A percentile compares a stretch with the other conserved stretches of the same genome.
These are phyloP conservation scores for Phytophthora hibernalis DNA, from an alignment of 352 stramenopile genomes.

Conservation along the genomic window DNA sequence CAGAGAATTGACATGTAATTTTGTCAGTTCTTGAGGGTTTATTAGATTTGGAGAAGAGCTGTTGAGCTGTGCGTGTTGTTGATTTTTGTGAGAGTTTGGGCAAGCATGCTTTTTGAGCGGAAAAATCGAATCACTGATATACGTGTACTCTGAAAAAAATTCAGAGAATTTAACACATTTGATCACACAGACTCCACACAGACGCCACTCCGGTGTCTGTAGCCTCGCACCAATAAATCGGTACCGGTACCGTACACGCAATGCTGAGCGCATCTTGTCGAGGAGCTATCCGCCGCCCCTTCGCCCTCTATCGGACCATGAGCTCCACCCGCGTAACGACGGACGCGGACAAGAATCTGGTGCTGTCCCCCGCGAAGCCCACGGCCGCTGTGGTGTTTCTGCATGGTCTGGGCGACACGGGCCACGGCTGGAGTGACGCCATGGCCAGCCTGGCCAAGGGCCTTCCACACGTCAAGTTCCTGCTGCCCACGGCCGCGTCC, in stretches of 20 bases:
- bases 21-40: no score
- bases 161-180: no score
- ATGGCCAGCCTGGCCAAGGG: slow-evolving; percentile 62
- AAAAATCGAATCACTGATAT: no score
- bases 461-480: slow-evolving; percentile 79
- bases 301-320: slow-evolving; percentile 19
- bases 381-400: slow-evolving; percentile 72
- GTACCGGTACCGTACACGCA: no score
- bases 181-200: no score
- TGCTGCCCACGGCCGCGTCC: slow-evolving; percentile 78
- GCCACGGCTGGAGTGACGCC: slow-evolving; percentile 83
- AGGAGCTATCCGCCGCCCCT: slow-evolving; percentile 9
- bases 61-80: no score
- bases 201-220: background rate
- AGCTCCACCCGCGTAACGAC: slow-evolving; percentile 37
- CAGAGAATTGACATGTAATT: no score
- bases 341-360: slow-evolving; percentile 46
- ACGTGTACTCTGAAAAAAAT: no score
- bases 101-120: no score
- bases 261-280: background rate
- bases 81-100: no score
- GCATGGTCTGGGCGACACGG: slow-evolving; percentile 94
- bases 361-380: slow-evolving; percentile 41
- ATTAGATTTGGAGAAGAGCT: no score
- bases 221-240: no score